Evolutionary conservation across 1,284 basidiomycete genomes (phyloP).

Genomic region (Entoloma clypeatum): DNA sequence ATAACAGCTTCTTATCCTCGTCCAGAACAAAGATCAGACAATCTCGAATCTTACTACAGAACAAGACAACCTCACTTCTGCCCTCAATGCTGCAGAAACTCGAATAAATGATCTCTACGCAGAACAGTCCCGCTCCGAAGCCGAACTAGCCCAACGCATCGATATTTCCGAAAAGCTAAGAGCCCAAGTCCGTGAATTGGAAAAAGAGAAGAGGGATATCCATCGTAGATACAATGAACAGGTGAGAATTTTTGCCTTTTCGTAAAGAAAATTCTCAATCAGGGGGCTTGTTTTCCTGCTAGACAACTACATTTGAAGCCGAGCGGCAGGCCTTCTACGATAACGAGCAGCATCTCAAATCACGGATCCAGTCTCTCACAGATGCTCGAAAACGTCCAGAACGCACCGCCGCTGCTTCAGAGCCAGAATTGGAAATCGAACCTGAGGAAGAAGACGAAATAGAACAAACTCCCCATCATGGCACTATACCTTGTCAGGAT

Average conservation of each 20-base stretch:
- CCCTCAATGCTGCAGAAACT: conserved; percentile 62
- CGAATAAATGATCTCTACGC: conserved; percentile 72
- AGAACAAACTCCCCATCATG: conserved; percentile 22
- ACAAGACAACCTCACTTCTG: conserved; percentile 57
- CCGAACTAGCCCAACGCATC: conserved; percentile 71
- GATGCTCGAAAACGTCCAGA: conserved; percentile 60
- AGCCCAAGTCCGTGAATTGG: conserved; percentile 71
- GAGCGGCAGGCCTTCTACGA: conserved; percentile 84
- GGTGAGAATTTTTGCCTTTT: conserved; percentile 35
- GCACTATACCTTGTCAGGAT: conserved; percentile 35
- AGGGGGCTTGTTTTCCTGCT: conserved; percentile 18
- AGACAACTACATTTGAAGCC: conserved; percentile 78
- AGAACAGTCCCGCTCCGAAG: conserved; percentile 73
- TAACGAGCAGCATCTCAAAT: conserved; percentile 84
- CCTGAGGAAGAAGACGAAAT: conserved; percentile 37
- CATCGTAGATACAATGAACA: conserved; percentile 81
- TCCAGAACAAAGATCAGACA: conserved; percentile 74
- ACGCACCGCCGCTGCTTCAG: conserved; percentile 22
- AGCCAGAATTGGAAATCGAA: conserved; percentile 28
- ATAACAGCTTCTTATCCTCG: conserved; percentile 61
- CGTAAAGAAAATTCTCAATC: no score
- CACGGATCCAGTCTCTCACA: conserved; percentile 74
- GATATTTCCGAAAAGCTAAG: conserved; percentile 77
- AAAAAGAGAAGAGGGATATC: conserved; percentile 76
- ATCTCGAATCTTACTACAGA: conserved; percentile 58